Evolutionary conservation across 768 basidiomycete genomes (phyloP), one percentile per base, ranked within the genome.

Genomic region (Astraeus odoratus): DNA sequence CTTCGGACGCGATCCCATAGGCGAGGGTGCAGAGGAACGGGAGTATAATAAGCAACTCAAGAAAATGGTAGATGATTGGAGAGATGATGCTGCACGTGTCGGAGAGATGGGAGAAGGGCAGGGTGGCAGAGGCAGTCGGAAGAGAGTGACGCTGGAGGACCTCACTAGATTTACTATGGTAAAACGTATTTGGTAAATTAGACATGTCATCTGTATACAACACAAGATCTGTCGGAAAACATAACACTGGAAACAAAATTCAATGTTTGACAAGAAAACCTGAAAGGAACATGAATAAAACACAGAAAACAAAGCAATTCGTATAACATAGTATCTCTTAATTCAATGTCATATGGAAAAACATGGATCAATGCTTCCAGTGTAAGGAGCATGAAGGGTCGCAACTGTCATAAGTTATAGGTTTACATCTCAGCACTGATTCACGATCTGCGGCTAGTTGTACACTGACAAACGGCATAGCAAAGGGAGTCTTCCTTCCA

Each of bases 91-190:
- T 0, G 66, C 74, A 4, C 67, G 66, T 9, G 73, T 79, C 4
- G 73, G 83, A 10, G 89, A 91, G 56, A 86, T 89, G 46, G 86
- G 86, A 1, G 86, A 88, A 61, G 70, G 41, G 26, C 56, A 54
- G 30, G 31, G 29, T 19, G 56, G 56, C 12, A 62, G 57, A 16
- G 60, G 48, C 15, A 67, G 54, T n/a, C n/a, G n/a, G 44, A 81
- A 76, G 46, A 70, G 81, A 37, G 74, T 88, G 46, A 78, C 79
- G 47, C 64, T 97, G 40, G 92, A 96, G 60, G 90, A 95, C 57
- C 74, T 97, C 39, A 95, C 90, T 26, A 67, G 93, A 44, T 97
- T 87, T 70, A 95, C 92, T 16, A 97, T 97, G 93, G 86, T 95
- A 37, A 95, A 95, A 59, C 74, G 89, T 42, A 94, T 95, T 36